Conservation (phyloP, 169 alveolate species). For the Plasmodium vinckei region DNA sequence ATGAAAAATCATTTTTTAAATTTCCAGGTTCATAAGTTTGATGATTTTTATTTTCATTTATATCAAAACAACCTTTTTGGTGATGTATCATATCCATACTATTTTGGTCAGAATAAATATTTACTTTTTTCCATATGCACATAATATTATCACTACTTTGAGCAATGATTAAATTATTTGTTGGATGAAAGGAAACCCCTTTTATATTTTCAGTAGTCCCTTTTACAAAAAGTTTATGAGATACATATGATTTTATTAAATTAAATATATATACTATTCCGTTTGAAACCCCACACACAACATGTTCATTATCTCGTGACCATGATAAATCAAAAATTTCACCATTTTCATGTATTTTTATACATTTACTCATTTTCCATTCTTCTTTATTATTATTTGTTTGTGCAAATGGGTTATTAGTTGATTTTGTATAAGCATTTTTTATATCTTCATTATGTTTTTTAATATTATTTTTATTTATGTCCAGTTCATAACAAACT, state of each 20-base stretch:
- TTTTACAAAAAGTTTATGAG: slow-evolving; percentile 60
- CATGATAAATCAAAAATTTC: slow-evolving; percentile 68
- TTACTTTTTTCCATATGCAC: slow-evolving; percentile 55
- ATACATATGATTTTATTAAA: slow-evolving; percentile 17
- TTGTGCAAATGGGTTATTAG: background rate
- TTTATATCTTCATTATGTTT: slow-evolving; percentile 15
- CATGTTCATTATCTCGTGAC: slow-evolving; percentile 69
- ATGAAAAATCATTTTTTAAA: slow-evolving; percentile 4
- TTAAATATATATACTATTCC: slow-evolving; percentile 57
- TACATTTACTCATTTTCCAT: slow-evolving; percentile 57
- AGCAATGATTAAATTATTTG: slow-evolving; percentile 42
- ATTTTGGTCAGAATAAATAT: slow-evolving; percentile 16
- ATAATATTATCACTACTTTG: slow-evolving; percentile 73
- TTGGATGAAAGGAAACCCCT: slow-evolving; percentile 70
- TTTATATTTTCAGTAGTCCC: slow-evolving; percentile 71
- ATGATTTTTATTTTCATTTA: background rate
- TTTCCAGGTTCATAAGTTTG: slow-evolving; percentile 5
- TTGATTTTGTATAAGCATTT: background rate
- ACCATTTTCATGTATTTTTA: slow-evolving; percentile 61
- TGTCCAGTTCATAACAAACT: slow-evolving; percentile 67
- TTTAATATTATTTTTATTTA: slow-evolving; percentile 24
- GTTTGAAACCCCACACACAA: slow-evolving; percentile 68
- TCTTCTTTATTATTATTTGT: slow-evolving; percentile 54
- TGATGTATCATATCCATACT: background rate
- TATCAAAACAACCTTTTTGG: slow-evolving; percentile 5